phyloP scores from a whole-genome alignment of 1,139 yeast species.

The Hanseniaspora sp. region DNA sequence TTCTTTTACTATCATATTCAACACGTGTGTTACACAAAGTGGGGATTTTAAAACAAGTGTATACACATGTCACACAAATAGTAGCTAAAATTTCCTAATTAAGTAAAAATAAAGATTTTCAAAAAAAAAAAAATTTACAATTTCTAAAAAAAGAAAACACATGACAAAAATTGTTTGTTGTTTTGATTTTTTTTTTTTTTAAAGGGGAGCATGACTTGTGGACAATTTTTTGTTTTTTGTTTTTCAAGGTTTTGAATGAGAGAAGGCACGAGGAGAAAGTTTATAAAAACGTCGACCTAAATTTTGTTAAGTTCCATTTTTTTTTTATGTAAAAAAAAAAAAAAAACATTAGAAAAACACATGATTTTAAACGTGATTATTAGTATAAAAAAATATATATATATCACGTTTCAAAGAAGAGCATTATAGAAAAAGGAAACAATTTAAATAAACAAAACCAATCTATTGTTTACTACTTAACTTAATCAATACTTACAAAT shows the following conservation, averaged over 20 bases:
- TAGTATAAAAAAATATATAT: background rate
- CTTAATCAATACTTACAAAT: too few species aligned
- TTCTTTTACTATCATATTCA: background rate
- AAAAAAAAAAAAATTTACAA: background rate
- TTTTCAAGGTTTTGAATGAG: too few species aligned
- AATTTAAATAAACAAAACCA: too few species aligned
- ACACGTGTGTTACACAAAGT: too few species aligned
- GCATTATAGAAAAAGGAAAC: too few species aligned
- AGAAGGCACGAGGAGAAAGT: background rate
- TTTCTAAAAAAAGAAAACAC: background rate
- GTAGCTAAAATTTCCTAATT: constrained; percentile 1
- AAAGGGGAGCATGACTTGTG: background rate
- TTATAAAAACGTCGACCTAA: background rate
- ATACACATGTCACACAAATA: background rate
- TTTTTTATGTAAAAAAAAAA: background rate
- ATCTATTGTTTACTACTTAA: too few species aligned
- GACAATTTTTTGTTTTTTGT: too few species aligned
- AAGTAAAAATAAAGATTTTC: constrained; percentile 2
- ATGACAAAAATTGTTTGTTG: background rate
- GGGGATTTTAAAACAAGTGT: background rate
- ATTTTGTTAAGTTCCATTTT: background rate
- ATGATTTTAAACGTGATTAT: background rate
- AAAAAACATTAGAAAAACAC: background rate
- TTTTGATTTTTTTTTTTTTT: background rate
- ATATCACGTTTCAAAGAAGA: background rate